These are phyloP conservation scores for Kalaharituber pfeilii DNA, from an alignment of 2,329 filamentous ascomycete genomes.

Conservation along the genomic window DNA sequence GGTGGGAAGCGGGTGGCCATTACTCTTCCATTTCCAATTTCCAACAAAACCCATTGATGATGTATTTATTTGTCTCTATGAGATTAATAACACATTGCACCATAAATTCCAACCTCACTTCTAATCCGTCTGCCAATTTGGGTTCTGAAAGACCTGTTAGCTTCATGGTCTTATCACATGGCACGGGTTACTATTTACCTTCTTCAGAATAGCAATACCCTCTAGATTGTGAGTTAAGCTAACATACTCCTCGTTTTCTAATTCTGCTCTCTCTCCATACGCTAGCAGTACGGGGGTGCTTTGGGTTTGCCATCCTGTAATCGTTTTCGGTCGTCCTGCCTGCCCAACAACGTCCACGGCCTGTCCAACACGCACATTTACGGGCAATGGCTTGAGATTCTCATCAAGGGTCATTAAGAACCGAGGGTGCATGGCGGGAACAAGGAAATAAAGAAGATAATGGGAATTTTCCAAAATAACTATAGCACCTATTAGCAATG, in stretches of 20 bases:
- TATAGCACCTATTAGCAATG: constrained; percentile 29
- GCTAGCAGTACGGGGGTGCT: constrained; percentile 91
- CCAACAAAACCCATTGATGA: background rate
- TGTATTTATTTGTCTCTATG: background rate
- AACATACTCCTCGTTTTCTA: constrained; percentile 96
- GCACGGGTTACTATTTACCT: constrained; percentile 43
- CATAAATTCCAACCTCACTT: background rate
- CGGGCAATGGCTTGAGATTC: constrained; percentile 77
- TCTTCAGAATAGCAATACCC: constrained; percentile 86
- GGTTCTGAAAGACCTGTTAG: background rate
- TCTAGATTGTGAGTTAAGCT: constrained; percentile 80
- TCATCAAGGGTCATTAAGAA: constrained; percentile 95
- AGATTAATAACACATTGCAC: background rate
- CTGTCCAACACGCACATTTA: constrained; percentile 93
- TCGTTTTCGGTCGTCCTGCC: constrained; percentile 92
- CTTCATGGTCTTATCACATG: background rate
- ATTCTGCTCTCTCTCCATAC: constrained; percentile 87
- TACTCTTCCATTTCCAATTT: too few species aligned
- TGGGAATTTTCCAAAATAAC: constrained; percentile 52
- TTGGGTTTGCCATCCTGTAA: constrained; percentile 98
- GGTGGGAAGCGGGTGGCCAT: too few species aligned
- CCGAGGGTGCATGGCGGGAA: constrained; percentile 88
- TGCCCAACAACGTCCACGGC: constrained; percentile 96
- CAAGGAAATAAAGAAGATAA: constrained; percentile 93
- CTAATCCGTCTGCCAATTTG: background rate